Base-by-base conservation (phyloP, 148 eudicot species). In the Nepenthes gracilis region DNA sequence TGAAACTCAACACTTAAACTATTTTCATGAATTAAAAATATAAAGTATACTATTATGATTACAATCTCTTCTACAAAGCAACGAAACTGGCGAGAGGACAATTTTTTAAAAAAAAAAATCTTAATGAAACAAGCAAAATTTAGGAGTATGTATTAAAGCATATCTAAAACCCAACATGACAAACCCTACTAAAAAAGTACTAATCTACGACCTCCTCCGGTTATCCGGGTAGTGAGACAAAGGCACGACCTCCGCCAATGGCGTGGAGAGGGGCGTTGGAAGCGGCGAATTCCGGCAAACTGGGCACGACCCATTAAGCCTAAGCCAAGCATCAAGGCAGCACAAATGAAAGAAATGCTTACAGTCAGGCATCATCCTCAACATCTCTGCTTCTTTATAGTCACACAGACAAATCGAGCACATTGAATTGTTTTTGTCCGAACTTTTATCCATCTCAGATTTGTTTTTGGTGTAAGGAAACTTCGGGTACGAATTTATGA, bases 361-460 rank as follows among this genome's bases (percentile, higher is more conserved):
- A 65, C 97, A 91, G 62, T 91, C 96, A 36, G 97, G 97, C 80
- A 91, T 73, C 87, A 91, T 83, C 63, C 96, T 63, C 53, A 91
- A 47, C 93, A 87, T 91, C 77, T 87, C 96, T 3, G 68, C 68
- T 1, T 91, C 96, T 50, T 77, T 83, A 15, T 91, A 91, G 47
- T 91, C 97, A 40, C 90, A 91, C 61, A 91, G 43, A 60, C 97
- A 91, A 36, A 91, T 91, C 35, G 97, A 72, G 55, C 97, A 91
- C 51, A 70, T 69, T 5, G 67, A 54, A 32, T 80, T 73, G 2
- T 63, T 72, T 13, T 43, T 36, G 9, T 0, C 40, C 15, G n/a
- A 11, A 49, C 2, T n/a, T 5, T 11, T 11, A 10, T 10, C 53
- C 10, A 11, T n/a, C n/a, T 49, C 15, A 6, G 3, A 2, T 11